Evolutionary conservation across 768 basidiomycete genomes (phyloP), one percentile per base, ranked within the genome.

Genomic region (Trichaptum fuscoviolaceum): DNA sequence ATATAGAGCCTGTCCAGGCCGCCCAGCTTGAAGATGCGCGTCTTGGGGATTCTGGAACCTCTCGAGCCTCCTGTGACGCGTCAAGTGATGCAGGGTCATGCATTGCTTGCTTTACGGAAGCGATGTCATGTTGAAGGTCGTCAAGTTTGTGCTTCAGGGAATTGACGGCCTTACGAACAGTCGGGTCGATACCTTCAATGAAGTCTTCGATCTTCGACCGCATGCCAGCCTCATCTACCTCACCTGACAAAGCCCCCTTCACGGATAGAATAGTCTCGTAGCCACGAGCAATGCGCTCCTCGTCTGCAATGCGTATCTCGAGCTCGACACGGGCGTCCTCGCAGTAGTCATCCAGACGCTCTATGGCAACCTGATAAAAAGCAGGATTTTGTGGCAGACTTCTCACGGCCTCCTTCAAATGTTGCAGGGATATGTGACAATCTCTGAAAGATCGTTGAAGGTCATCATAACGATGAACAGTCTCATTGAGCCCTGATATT

Each of bases 241-340:
- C 69, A 75, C 71, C 27, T 34, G 62, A n/a, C 60, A 67, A 60
- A 10, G 86, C 87, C 1, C 85, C 85, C 25, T 84, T 84, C 2
- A 92, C 79, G 18, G 79, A 76, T 15, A 93, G 77, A n/a, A 92
- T 73, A 0, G 89, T 86, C 69, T 87, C 85, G 67, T 87, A 93
- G 2, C 91, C 91, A 8, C 81, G 82, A 7, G 80, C 78, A 0
- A 88, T 79, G 17, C 93, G 81, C 12, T 81, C 82, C 68, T 91
- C 91, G 72, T 95, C 92, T 1, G 89, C 83, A 10, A 87, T 77
- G 25, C 86, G 84, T 57, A 94, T 93, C 76, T 94, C 92, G 24
- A 95, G 77, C 72, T 94, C 92, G 10, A 95, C 92, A 0, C 90
- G 85, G 0, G 86, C 86, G 69, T 93, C 92, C 73, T 93, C 92